Conservation (phyloP, 345 rosid species). For the Dovyalis caffra region DNA sequence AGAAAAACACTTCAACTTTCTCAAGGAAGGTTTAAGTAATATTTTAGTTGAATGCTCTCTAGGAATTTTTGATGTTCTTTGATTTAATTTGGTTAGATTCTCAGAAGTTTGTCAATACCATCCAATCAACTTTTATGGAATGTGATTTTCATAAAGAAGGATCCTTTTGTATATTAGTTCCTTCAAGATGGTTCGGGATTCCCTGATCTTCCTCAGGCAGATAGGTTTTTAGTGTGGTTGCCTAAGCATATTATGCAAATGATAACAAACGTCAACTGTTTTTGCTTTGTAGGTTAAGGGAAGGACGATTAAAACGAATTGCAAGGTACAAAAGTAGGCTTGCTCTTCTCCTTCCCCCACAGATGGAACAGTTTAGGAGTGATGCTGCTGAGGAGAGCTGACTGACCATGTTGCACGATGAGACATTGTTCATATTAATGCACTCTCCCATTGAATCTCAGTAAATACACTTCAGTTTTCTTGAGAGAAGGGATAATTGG, state of each 20-base stretch:
- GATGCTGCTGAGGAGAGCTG: slow-evolving; percentile 38
- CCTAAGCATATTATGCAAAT: not conserved
- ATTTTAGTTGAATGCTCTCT: too few relatives aligned
- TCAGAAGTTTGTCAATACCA: too few relatives aligned
- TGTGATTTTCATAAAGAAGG: too few relatives aligned
- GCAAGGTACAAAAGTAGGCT: slow-evolving; percentile 81
- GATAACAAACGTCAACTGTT: slow-evolving; percentile 1
- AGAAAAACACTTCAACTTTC: too few relatives aligned
- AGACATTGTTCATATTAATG: not conserved
- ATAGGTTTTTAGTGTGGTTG: not conserved
- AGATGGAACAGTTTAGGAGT: slow-evolving; percentile 47
- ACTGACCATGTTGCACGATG: slow-evolving; percentile 6
- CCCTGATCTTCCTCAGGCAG: not conserved
- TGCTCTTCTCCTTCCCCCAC: slow-evolving; percentile 75
- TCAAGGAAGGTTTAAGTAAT: too few relatives aligned
- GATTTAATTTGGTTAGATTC: too few relatives aligned
- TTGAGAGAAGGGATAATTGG: not conserved
- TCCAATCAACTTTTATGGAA: too few relatives aligned
- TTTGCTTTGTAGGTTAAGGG: slow-evolving; percentile 49
- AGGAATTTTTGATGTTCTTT: too few relatives aligned
- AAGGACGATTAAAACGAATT: slow-evolving; percentile 65
- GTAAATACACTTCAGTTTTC: not conserved
- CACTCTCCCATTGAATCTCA: not conserved
- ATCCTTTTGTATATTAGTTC: too few relatives aligned
- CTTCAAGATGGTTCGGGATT: too few relatives aligned